Evolutionary conservation across 2,329 filamentous ascomycete genomes (phyloP), one percentile per base, ranked within the genome.

Genomic region (Fusarium torulosum): DNA sequence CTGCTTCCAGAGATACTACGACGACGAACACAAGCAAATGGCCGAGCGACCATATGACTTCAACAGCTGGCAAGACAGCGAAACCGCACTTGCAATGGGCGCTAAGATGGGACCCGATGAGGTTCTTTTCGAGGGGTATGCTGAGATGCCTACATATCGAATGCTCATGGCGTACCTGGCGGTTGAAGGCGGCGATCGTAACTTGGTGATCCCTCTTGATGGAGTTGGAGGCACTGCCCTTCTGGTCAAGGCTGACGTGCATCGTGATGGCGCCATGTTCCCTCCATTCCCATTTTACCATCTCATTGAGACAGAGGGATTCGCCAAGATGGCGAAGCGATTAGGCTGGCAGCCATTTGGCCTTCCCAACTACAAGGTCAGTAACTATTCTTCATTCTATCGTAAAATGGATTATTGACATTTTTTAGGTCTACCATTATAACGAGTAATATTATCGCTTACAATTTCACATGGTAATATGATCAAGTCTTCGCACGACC

Each of bases 191-290:
- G 85, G 85, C 17, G 86, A 91, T 71, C 77, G 80, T 41, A 82
- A 86, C 49, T 79, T 85, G 35, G 88, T 92, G 75, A 86, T 97
- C 51, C 85, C 89, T 42, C 85, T 99, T 10, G 96, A 99, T 76
- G 96, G 96, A 49, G 96, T 99, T 5, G 96, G 96, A 55, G 96
- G 96, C 35, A 96, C 95, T 1, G 92, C 94, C 3, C 82, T 99
- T 67, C 82, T 99, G 74, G 96, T 99, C 62, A 97, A 97, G 82
- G 96, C 94, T 3, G 94, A 98, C 61, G 96, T 99, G 23, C 96
- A 99, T 78, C 89, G 96, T 25, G 96, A 99, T 75, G 96, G 96
- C 20, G 95, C 96, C 77, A 99, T 98, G 95, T 99, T 99, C 81
- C 96, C 96, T 19, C 88, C 96, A 0, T 99, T 99, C 77, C 81